Base-by-base conservation (phyloP, 352 stramenopile genomes). In the Achlya hypogyna region DNA sequence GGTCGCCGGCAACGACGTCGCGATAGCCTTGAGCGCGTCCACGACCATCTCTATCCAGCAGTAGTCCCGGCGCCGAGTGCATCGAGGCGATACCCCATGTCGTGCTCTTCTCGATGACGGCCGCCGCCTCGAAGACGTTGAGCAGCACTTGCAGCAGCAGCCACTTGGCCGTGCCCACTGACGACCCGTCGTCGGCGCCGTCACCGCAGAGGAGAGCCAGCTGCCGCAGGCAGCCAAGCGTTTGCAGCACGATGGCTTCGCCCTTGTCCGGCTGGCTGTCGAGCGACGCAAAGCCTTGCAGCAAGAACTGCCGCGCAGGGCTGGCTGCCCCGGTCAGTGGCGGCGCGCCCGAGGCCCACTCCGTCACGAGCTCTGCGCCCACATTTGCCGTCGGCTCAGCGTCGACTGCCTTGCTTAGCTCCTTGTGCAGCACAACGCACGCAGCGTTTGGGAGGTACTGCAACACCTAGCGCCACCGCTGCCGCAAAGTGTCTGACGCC, bases 251-350 rank as follows among this genome's bases (percentile, higher is more conserved):
- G 32, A 82, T 88, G 42, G 77, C 88, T 71, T 95, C 86, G 25
- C 86, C 86, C 72, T 95, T 95, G 69, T 95, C 86, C 45, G 91
- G 84, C 62, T 93, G 91, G 31, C 89, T 82, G 63, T 93, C 83
- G 51, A 95, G 90, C 32, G 84, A 87, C 9, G 81, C 81, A 63
- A 94, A 94, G 35, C 91, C 74, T 58, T 93, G 91, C 1, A 95
- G 69, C 66, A 93, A 62, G 54, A 91, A 94, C 34, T 82, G 75
- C 28, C 84, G 77, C 64, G 91, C 82, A 45, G 83, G 81, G 51
- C 84, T 87, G 81, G 91, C 89, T 54, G 92, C 81, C 0, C 79
- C 78, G 75, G 2, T 27, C 31, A 25, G 45, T 6, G 20, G 52
- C 40, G 29, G 51, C 14, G 62, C 66, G 1, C 69, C 31, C 1